Conservation (phyloP, 2,329 filamentous ascomycete genomes). For the Tolypocladium tropicale region DNA sequence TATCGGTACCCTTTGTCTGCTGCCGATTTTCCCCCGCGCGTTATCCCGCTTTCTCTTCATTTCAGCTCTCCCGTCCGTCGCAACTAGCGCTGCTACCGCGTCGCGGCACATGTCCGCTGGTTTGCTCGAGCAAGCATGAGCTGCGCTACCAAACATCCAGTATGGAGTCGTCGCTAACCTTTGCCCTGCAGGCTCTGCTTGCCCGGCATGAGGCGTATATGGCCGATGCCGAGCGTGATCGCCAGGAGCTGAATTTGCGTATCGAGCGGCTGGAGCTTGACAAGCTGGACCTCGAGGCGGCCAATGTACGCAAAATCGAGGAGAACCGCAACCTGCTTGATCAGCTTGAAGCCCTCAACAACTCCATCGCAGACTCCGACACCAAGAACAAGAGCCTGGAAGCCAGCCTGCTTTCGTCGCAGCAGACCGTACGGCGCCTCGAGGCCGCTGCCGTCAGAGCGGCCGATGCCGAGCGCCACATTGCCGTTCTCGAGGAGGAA, state of each 20-base stretch:
- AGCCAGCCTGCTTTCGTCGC: conserved; percentile 64
- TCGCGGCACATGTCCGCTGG: not conserved
- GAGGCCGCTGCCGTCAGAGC: conserved; percentile 66
- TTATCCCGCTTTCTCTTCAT: not conserved
- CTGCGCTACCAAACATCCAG: not conserved
- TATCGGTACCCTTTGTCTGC: not conserved
- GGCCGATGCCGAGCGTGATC: conserved; percentile 81
- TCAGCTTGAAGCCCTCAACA: conserved; percentile 77
- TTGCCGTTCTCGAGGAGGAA: conserved; percentile 71
- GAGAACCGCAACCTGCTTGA: conserved; percentile 76
- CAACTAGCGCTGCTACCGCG: not conserved
- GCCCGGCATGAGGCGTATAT: conserved; percentile 91
- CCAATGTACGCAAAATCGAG: conserved; percentile 68
- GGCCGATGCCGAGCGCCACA: conserved; percentile 68
- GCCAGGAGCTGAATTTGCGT: conserved; percentile 57
- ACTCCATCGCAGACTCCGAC: conserved; percentile 69
- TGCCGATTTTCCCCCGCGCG: not conserved
- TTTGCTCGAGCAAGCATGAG: not conserved
- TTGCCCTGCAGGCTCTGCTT: conserved; percentile 72
- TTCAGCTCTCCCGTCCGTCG: not conserved
- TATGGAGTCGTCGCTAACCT: conserved; percentile 53
- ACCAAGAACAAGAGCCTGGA: conserved; percentile 68
- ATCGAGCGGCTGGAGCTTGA: conserved; percentile 68
- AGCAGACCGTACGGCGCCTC: conserved; percentile 65
- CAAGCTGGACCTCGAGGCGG: conserved; percentile 63